These are phyloP conservation scores for Blechomonas ayalai DNA, from an alignment of 208 protist genomes.

Conservation along the genomic window DNA sequence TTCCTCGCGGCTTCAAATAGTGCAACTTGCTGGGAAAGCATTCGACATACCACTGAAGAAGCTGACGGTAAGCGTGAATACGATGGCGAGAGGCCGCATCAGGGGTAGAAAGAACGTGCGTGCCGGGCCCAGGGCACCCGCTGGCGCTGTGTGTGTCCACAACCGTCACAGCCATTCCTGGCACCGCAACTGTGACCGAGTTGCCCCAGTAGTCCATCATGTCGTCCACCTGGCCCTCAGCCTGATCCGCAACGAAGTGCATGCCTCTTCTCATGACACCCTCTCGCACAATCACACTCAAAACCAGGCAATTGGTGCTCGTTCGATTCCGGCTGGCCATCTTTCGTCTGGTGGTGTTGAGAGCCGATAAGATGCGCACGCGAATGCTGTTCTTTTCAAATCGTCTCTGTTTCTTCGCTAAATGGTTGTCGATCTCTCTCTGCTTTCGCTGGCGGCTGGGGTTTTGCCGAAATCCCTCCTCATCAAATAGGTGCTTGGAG, in stretches of 20 bases:
- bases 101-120: constrained; percentile 64
- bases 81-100: constrained; percentile 25
- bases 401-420: constrained; percentile 6
- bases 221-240: constrained; percentile 60
- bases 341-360: constrained; percentile 24
- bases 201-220: constrained; percentile 80
- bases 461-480: constrained; percentile 74
- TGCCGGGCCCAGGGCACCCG: constrained; percentile 70
- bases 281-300: constrained; percentile 67
- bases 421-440: constrained; percentile 23
- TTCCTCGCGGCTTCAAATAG: constrained; percentile 66
- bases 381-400: constrained; percentile 36
- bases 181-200: constrained; percentile 40
- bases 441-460: constrained; percentile 38
- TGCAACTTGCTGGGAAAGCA: constrained; percentile 53
- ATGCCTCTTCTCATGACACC: constrained; percentile 73
- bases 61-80: constrained; percentile 66
- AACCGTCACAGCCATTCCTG: constrained; percentile 82
- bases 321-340: constrained; percentile 52
- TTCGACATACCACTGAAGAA: constrained; percentile 85
- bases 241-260: constrained; percentile 84
- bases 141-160: constrained; percentile 71
- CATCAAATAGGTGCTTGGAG: constrained; percentile 88
- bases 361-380: constrained; percentile 20
- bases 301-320: constrained; percentile 61